phyloP scores from a whole-genome alignment of 768 basidiomycete species.

The Suillus fuscotomentosus region DNA sequence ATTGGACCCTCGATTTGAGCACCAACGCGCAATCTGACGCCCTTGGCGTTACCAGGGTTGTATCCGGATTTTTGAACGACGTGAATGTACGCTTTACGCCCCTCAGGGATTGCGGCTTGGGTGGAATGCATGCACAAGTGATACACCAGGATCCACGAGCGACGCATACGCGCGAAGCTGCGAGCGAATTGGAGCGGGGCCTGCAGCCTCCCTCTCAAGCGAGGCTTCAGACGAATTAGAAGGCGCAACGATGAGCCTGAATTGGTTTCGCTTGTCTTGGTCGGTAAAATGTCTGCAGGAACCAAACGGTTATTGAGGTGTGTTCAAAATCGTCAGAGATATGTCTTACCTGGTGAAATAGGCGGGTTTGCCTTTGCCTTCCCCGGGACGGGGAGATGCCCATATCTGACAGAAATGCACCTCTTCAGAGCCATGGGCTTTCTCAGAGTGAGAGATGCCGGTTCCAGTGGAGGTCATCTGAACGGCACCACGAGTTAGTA shows the following conservation, averaged over 20 bases:
- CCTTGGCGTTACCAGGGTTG: constrained; percentile 53
- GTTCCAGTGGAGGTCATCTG: constrained; percentile 93
- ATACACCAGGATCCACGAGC: constrained; percentile 57
- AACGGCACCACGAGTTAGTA: constrained; percentile 84
- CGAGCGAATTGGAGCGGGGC: constrained; percentile 81
- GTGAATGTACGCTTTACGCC: constrained; percentile 77
- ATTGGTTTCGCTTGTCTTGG: constrained; percentile 72
- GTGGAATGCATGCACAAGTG: constrained; percentile 49
- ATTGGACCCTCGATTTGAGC: constrained; percentile 38
- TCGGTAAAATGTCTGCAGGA: constrained; percentile 67
- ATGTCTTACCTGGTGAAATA: constrained; percentile 74
- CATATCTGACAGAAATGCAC: constrained; percentile 74
- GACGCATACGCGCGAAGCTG: constrained; percentile 73
- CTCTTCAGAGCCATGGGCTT: constrained; percentile 45
- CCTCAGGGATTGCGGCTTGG: constrained; percentile 26
- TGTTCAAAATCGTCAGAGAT: not conserved
- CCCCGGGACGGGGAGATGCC: constrained; percentile 44
- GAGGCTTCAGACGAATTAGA: constrained; percentile 55
- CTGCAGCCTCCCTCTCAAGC: constrained; percentile 60
- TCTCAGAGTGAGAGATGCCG: constrained; percentile 84
- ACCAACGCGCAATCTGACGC: constrained; percentile 57
- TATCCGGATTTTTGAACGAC: constrained; percentile 85
- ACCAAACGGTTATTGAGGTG: not conserved
- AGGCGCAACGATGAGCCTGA: constrained; percentile 78
- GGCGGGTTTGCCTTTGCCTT: constrained; percentile 45